These are phyloP conservation scores for Pelargonium myrrhifolium DNA, from an alignment of 441 rosid species.

Conservation along the genomic window DNA sequence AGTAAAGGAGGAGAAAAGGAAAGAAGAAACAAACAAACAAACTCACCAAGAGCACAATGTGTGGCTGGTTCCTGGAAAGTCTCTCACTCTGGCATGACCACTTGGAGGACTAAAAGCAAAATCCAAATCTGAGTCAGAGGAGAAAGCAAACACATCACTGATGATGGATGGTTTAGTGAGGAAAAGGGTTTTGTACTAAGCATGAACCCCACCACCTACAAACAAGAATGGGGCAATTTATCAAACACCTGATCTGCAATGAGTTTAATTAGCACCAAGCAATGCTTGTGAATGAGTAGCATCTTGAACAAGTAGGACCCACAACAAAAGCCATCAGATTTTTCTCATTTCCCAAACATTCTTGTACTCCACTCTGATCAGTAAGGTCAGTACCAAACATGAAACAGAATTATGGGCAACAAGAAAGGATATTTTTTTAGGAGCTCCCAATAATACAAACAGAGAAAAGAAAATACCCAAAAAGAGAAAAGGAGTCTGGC, in stretches of 20 bases:
- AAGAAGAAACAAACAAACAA: background rate
- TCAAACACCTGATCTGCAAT: conserved; percentile 3
- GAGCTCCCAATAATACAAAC: background rate
- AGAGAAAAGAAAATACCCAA: background rate
- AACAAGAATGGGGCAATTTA: conserved; percentile 8
- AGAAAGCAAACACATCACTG: background rate
- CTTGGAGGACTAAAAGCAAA: conserved; percentile 1
- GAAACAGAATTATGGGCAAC: background rate
- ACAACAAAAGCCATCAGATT: conserved; percentile 25
- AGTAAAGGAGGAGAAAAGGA: background rate
- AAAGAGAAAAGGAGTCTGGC: background rate
- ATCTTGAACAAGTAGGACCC: conserved; percentile 24
- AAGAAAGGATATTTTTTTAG: background rate
- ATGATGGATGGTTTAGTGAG: background rate
- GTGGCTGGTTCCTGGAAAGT: conserved; percentile 1
- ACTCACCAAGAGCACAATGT: conserved; percentile 6
- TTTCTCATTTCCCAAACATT: conserved; percentile 25
- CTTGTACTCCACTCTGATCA: conserved; percentile 14
- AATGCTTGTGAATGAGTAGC: conserved; percentile 2
- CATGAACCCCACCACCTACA: conserved; percentile 22
- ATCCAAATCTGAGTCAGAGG: conserved; percentile 7
- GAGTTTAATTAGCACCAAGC: background rate
- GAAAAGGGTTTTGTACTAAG: conserved; percentile 18
- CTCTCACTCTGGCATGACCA: background rate
- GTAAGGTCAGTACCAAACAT: background rate